phyloP scores from a whole-genome alignment of 176 grass and related monocot species.

The Bolboschoenus planiculmis region DNA sequence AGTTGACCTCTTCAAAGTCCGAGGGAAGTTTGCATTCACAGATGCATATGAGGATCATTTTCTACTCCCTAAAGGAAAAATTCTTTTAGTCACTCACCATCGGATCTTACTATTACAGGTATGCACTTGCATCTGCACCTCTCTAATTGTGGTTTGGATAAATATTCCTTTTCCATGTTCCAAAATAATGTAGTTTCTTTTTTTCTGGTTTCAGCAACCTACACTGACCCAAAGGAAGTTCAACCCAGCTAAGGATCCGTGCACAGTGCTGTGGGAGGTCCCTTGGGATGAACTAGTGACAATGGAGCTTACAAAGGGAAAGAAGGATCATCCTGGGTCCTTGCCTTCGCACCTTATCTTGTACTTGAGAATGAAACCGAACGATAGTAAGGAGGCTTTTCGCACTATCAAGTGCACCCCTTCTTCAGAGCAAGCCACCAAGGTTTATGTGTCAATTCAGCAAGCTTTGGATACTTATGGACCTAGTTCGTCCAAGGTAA shows the following conservation, averaged over 20 bases:
- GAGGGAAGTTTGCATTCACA: conserved; percentile 92
- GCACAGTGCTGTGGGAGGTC: conserved; percentile 82
- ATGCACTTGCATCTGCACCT: neutral
- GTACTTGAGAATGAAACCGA: conserved; percentile 71
- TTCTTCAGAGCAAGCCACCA: conserved; percentile 54
- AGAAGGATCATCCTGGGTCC: conserved; percentile 74
- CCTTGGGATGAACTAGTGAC: conserved; percentile 87
- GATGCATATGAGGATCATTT: conserved; percentile 98
- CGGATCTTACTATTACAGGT: conserved; percentile 83
- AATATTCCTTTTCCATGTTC: conserved; percentile 11
- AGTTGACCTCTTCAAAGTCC: conserved; percentile 98
- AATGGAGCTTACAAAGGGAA: conserved; percentile 67
- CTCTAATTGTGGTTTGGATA: neutral
- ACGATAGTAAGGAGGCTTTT: conserved; percentile 56
- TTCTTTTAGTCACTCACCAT: conserved; percentile 77
- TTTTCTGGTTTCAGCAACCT: conserved; percentile 55
- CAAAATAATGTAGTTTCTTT: conserved; percentile 18
- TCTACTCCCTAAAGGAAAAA: conserved; percentile 82
- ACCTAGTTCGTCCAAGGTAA: conserved; percentile 66
- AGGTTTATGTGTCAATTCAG: conserved; percentile 70
- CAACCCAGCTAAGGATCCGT: conserved; percentile 90
- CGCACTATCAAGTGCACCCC: conserved; percentile 68
- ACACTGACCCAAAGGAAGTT: conserved; percentile 84
- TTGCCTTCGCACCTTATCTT: conserved; percentile 73
- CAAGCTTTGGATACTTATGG: conserved; percentile 60